These are phyloP conservation scores for Alisma plantagoaquatica DNA, from an alignment of 106 monocot species.

Conservation along the genomic window DNA sequence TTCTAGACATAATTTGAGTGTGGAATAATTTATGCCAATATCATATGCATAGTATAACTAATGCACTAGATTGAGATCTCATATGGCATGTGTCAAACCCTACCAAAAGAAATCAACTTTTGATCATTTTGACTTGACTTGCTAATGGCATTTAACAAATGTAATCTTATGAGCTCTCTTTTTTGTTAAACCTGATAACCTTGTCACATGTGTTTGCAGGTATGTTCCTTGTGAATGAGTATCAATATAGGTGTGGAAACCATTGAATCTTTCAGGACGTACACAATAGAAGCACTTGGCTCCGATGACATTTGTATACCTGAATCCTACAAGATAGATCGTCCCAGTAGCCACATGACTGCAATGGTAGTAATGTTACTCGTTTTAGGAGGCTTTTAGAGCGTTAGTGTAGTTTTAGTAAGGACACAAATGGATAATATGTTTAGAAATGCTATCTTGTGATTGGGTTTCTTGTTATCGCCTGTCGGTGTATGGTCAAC, in stretches of 20 bases:
- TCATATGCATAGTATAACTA: no score
- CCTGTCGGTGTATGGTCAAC: conserved; percentile 79
- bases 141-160: no score
- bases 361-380: conserved; percentile 28
- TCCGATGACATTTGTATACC: conserved; percentile 2
- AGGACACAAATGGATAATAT: conserved; percentile 15
- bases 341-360: conserved; percentile 13
- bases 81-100: no score
- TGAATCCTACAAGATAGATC: conserved; percentile 30
- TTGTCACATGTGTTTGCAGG: conserved; percentile 36
- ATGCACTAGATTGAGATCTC: no score
- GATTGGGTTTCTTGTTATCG: conserved; percentile 67
- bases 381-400: conserved; percentile 26
- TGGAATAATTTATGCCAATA: no score
- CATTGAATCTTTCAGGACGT: conserved; percentile 30
- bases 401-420: conserved; percentile 33
- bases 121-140: no score
- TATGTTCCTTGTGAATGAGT: conserved; percentile 59
- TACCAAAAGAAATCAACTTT: no score
- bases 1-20: no score
- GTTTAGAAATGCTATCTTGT: conserved; percentile 35
- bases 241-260: conserved; percentile 48
- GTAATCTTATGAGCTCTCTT: no score
- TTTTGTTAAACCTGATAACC: no score
- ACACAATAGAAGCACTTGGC: conserved; percentile 6